Conservation (phyloP, 2,329 filamentous ascomycete species). For the Lasiodiplodia gonubiensis region DNA sequence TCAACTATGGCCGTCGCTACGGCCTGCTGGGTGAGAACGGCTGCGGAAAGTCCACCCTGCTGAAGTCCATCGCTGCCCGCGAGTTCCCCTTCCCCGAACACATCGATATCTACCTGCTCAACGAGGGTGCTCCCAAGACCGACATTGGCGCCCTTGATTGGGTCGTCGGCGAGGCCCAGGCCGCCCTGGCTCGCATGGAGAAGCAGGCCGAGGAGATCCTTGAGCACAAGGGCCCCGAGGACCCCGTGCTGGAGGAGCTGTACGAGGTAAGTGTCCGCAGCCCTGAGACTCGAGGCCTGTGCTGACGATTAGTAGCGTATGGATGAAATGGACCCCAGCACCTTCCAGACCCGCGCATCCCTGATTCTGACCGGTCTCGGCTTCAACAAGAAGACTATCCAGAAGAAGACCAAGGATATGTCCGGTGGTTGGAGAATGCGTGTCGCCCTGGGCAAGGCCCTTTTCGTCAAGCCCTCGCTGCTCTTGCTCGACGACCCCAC, state of each 20-base stretch:
- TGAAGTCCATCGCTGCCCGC: slow-evolving; percentile 91
- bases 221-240: slow-evolving; percentile 90
- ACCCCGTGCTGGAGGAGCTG: slow-evolving; percentile 85
- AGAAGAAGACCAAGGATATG: slow-evolving; percentile 99
- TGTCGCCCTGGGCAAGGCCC: slow-evolving; percentile 93
- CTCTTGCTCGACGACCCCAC: slow-evolving; percentile 97
- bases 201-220: slow-evolving; percentile 86
- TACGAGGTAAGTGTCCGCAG: slow-evolving; percentile 77
- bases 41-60: slow-evolving; percentile 96
- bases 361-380: slow-evolving; percentile 97
- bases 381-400: slow-evolving; percentile 97
- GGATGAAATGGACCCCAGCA: slow-evolving; percentile 98
- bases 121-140: slow-evolving; percentile 90
- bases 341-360: slow-evolving; percentile 92
- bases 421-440: slow-evolving; percentile 99
- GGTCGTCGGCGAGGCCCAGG: slow-evolving; percentile 94
- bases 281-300: neutral
- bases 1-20: slow-evolving; percentile 91
- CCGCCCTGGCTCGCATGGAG: slow-evolving; percentile 89
- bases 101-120: slow-evolving; percentile 97
- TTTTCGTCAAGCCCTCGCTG: slow-evolving; percentile 97
- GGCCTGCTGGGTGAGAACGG: slow-evolving; percentile 98
- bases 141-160: slow-evolving; percentile 93
- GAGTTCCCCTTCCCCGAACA: slow-evolving; percentile 97
- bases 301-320: slow-evolving; percentile 70